A percentile compares a stretch with the other conserved stretches of the same genome.
Evolutionary conservation across 2,329 filamentous ascomycete genomes (phyloP).

Genomic region (Fusarium sp.): DNA sequence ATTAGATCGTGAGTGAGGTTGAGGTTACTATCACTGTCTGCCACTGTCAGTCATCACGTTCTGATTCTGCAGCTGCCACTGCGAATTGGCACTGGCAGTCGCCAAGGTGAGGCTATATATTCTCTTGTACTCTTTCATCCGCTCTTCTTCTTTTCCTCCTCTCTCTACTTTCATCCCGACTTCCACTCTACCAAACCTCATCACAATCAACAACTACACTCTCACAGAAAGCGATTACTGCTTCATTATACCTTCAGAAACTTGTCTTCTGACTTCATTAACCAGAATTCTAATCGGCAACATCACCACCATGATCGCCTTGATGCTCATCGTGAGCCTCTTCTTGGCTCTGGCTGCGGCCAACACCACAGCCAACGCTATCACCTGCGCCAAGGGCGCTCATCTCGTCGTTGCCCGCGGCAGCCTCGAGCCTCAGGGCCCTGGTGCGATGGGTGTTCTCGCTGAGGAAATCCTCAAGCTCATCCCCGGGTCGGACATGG

Average conservation of each 20-base stretch:
- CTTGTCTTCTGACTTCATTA: no score
- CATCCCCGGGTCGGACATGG: constrained; percentile 32
- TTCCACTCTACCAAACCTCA: no score
- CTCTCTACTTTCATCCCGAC: background rate
- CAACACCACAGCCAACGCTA: background rate
- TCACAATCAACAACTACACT: no score
- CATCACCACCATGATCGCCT: constrained; percentile 4
- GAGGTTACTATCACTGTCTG: background rate
- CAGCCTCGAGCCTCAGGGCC: constrained; percentile 32
- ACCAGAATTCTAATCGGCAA: background rate
- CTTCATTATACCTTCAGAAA: no score
- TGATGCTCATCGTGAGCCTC: constrained; percentile 4
- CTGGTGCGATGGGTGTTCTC: constrained; percentile 30
- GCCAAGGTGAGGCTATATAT: constrained; percentile 13
- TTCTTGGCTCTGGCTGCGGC: constrained; percentile 7
- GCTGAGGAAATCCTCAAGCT: constrained; percentile 7
- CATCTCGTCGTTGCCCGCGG: constrained; percentile 38
- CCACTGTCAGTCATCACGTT: background rate
- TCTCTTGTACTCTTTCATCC: background rate
- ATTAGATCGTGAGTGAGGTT: constrained; percentile 4
- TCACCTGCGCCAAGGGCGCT: constrained; percentile 23
- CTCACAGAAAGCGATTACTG: no score
- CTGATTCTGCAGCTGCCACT: background rate
- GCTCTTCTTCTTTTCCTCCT: background rate
- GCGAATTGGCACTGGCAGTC: background rate